Evolutionary conservation across 164 flowering plant species (phyloP).

Genomic region (Buxus sempervirens): DNA sequence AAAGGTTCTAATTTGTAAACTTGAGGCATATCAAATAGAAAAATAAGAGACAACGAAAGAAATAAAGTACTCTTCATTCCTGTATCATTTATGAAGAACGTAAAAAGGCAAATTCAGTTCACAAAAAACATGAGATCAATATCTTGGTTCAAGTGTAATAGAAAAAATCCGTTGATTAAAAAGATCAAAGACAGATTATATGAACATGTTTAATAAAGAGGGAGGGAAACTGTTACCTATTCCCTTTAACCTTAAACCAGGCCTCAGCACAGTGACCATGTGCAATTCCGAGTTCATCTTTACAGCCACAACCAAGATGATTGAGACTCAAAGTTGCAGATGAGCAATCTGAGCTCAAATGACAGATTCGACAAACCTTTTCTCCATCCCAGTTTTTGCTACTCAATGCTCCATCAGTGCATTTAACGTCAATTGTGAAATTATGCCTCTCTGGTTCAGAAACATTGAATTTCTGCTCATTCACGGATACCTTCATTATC

Average conservation of each 20-base stretch:
- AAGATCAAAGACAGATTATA: neutral
- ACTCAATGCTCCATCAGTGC: neutral
- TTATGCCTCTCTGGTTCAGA: neutral
- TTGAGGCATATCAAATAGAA: too few relatives aligned
- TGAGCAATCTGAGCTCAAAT: conserved; percentile 11
- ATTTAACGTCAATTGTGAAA: neutral
- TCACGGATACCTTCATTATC: neutral
- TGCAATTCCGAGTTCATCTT: conserved; percentile 16
- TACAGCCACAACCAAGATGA: conserved; percentile 25
- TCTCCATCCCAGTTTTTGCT: conserved; percentile 1
- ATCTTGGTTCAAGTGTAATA: neutral
- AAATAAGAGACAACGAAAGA: too few relatives aligned
- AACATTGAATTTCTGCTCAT: neutral
- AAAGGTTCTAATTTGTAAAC: too few relatives aligned
- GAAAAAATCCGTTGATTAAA: too few relatives aligned
- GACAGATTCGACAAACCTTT: conserved; percentile 21
- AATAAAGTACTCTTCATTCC: too few relatives aligned
- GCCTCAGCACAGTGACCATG: conserved; percentile 17
- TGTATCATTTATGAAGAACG: neutral
- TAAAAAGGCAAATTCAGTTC: neutral
- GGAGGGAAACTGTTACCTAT: conserved; percentile 10
- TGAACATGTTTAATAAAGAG: neutral
- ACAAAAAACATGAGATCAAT: too few relatives aligned
- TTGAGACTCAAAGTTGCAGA: conserved; percentile 8
- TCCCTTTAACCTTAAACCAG: conserved; percentile 22